Percentiles rank a stretch among this genome's conserved stretches.
These are phyloP conservation scores for Didymella arachidicola DNA, from an alignment of 2,329 filamentous ascomycete genomes.

Conservation along the genomic window DNA sequence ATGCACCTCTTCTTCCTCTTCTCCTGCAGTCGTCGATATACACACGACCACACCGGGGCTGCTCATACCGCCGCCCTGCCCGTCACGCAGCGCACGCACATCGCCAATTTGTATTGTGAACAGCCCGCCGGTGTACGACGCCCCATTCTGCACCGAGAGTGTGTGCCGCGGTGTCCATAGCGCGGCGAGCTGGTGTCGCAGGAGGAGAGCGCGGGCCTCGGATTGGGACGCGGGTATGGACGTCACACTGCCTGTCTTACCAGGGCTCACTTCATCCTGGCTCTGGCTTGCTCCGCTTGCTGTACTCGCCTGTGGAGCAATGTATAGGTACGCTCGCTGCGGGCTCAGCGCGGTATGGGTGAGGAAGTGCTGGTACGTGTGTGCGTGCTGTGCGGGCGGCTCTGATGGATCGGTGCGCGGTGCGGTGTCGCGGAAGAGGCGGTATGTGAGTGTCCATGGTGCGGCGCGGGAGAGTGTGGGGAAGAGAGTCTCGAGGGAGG, in stretches of 20 bases:
- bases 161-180: constrained; percentile 41
- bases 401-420: constrained; percentile 27
- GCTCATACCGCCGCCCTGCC: constrained; percentile 24
- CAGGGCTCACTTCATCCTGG: background rate
- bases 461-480: constrained; percentile 29
- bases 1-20: background rate
- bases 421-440: constrained; percentile 43
- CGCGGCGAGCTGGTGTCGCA: constrained; percentile 33
- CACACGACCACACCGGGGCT: constrained; percentile 44
- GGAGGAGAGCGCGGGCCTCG: constrained; percentile 30
- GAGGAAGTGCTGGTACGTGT: constrained; percentile 44
- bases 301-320: constrained; percentile 25
- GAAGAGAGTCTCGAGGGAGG: constrained; percentile 40
- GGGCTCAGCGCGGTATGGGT: constrained; percentile 34
- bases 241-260: constrained; percentile 23
- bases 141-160: constrained; percentile 32
- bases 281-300: background rate
- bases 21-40: constrained; percentile 28
- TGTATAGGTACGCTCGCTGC: constrained; percentile 34
- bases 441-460: constrained; percentile 44
- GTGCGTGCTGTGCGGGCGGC: constrained; percentile 24
- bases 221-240: constrained; percentile 37
- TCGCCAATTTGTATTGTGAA: constrained; percentile 43
- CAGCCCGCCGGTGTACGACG: constrained; percentile 32
- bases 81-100: constrained; percentile 33